Evolutionary conservation across 257 asterid genomes (phyloP).

Genomic region (Capsicum baccatum): DNA sequence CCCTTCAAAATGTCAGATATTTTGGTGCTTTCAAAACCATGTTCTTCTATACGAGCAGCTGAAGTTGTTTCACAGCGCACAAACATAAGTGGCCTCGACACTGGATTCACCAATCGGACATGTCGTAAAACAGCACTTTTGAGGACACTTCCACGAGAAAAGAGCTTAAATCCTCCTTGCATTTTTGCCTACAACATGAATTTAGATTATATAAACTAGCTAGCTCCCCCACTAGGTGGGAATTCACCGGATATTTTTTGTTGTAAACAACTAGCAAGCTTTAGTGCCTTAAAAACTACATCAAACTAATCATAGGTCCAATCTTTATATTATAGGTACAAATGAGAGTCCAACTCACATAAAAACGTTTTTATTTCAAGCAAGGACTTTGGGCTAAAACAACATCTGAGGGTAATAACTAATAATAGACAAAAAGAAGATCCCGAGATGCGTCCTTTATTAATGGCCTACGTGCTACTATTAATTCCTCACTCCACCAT

Average conservation of each 20-base stretch:
- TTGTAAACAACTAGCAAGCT: neutral
- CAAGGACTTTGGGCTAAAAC: neutral
- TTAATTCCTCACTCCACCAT: neutral
- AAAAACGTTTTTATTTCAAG: neutral
- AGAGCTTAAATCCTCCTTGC: constrained; percentile 87
- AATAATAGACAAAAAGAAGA: constrained; percentile 15
- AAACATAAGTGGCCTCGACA: constrained; percentile 47
- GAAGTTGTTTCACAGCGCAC: constrained; percentile 72
- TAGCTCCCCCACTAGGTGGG: too few species aligned
- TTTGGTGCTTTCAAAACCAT: constrained; percentile 91
- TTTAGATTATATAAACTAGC: neutral
- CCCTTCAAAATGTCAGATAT: constrained; percentile 70
- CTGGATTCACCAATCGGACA: constrained; percentile 62
- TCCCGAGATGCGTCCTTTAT: neutral
- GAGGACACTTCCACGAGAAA: constrained; percentile 67
- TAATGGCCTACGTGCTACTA: neutral
- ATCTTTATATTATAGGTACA: neutral
- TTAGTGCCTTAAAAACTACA: neutral
- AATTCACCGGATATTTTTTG: too few species aligned
- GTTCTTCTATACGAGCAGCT: constrained; percentile 88
- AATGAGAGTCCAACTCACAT: neutral
- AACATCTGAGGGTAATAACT: neutral
- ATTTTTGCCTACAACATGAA: constrained; percentile 48
- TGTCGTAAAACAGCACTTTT: constrained; percentile 75
- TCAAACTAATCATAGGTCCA: neutral